Base-by-base conservation (phyloP, 352 stramenopile genomes). In the Phytophthora melonis region DNA sequence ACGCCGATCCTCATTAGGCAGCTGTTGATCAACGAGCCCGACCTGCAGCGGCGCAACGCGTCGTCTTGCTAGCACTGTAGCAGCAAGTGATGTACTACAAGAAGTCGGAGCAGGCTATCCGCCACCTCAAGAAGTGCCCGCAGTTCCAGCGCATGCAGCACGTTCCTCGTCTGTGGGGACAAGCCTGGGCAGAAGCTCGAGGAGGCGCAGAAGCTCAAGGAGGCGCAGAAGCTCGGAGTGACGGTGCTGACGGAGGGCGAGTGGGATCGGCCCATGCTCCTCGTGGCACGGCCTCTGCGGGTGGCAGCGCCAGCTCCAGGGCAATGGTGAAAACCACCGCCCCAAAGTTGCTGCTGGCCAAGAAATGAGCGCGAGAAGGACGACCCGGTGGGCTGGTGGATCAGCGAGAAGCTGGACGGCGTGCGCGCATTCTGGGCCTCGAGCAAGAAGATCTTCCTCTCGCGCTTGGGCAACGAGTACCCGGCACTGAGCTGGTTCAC, bases 11-110 rank as follows among this genome's bases (percentile, higher is more conserved):
- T 84, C 78, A 95, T 95, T 56, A 93, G 88, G 88, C 78, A 91
- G 75, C 80, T 95, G 58, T 77, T 95, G 63, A 95, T 87, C 34
- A 87, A 95, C 74, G 88, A 95, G 57, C 81, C 84, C 14, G 83
- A 93, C 73, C 88, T 87, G 58, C 87, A 95, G 67, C 84, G 87
- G 10, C 87, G 87, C 70, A 94, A 94, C 58, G 75, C 88, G 8
- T 83, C 88, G 34, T 71, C 84, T 23, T 95, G 88, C 74, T 94
- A 95, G 72, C 88, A 95, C 72, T 95, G 88, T 75, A 95, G 75
- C 84, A 94, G 67, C 83, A 93, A 39, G 88, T 95, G 45, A 58
- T 92, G 25, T 95, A 95, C 76, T 95, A 95, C 74, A 95, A 95
- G 59, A 95, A 94, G 62, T 95, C 88, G 32, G 88, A 95, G 78